These are phyloP conservation scores for Arctium minus DNA, from an alignment of 129 eudicot genomes.

Conservation along the genomic window DNA sequence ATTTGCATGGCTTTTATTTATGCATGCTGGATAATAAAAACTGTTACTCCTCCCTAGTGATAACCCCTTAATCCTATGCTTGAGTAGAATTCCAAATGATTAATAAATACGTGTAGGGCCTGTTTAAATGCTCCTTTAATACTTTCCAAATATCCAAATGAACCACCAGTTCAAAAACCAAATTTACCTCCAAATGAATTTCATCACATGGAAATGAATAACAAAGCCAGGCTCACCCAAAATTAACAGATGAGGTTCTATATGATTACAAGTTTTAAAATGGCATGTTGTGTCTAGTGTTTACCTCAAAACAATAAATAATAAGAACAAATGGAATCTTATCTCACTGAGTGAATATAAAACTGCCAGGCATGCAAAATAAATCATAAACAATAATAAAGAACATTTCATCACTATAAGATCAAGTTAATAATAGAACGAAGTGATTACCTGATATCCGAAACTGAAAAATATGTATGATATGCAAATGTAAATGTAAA, in stretches of 20 bases:
- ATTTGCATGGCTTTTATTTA: background rate
- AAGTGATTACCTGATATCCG: constrained; percentile 70
- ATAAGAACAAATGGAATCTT: background rate
- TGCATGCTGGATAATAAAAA: background rate
- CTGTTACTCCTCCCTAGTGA: background rate
- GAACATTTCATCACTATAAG: background rate
- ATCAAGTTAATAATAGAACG: background rate
- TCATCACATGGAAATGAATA: background rate
- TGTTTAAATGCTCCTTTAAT: background rate
- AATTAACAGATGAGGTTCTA: background rate
- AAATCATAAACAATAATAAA: background rate
- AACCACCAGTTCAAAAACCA: background rate
- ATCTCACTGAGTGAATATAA: background rate
- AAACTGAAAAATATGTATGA: constrained; percentile 91
- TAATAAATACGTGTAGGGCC: background rate
- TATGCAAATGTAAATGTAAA: constrained; percentile 78
- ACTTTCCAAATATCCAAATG: background rate
- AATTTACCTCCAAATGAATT: background rate
- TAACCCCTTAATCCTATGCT: background rate
- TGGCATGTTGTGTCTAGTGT: background rate
- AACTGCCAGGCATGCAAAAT: background rate
- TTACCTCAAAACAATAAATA: background rate
- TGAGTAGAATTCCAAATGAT: background rate
- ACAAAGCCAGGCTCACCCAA: background rate
- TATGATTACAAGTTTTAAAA: background rate